Evolutionary conservation across 305 asterid species (phyloP).

Genomic region (Andrographis paniculata): DNA sequence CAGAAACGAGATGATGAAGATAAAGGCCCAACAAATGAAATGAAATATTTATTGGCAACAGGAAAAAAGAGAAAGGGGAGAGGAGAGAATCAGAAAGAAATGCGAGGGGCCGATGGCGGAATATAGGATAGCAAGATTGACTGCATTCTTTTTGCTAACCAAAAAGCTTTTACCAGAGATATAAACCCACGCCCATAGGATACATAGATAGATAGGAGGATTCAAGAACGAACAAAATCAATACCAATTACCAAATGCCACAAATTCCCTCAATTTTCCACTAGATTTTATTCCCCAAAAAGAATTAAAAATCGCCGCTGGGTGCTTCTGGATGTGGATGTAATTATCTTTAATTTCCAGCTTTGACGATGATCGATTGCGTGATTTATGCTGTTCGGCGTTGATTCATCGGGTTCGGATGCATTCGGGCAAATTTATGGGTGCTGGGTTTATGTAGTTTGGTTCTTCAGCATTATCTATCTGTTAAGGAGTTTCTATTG

Average conservation of each 20-base stretch:
- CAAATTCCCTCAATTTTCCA: constrained; percentile 6
- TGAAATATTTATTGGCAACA: not conserved
- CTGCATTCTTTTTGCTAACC: constrained; percentile 18
- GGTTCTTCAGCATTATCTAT: too few species aligned
- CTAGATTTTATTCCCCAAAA: constrained; percentile 8
- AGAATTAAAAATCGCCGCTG: constrained; percentile 24
- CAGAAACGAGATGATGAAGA: not conserved
- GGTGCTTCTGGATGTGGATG: constrained; percentile 16
- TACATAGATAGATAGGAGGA: too few species aligned
- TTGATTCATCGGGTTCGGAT: constrained; percentile 18
- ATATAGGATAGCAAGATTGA: constrained; percentile 18
- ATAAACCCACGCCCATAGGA: constrained; percentile 20
- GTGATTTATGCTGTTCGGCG: constrained; percentile 11
- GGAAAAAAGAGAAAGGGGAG: not conserved
- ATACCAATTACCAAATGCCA: constrained; percentile 16
- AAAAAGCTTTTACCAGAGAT: constrained; percentile 11
- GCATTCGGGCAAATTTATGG: too few species aligned
- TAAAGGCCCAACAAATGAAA: not conserved
- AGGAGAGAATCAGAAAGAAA: constrained; percentile 47
- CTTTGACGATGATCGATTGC: constrained; percentile 9
- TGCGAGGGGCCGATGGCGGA: constrained; percentile 44
- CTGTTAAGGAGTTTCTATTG: too few species aligned
- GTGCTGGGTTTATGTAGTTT: too few species aligned
- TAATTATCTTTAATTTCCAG: not conserved
- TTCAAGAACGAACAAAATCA: too few species aligned